Conservation (phyloP, 2,329 filamentous ascomycete species). For the Mycosphaerella sp. region DNA sequence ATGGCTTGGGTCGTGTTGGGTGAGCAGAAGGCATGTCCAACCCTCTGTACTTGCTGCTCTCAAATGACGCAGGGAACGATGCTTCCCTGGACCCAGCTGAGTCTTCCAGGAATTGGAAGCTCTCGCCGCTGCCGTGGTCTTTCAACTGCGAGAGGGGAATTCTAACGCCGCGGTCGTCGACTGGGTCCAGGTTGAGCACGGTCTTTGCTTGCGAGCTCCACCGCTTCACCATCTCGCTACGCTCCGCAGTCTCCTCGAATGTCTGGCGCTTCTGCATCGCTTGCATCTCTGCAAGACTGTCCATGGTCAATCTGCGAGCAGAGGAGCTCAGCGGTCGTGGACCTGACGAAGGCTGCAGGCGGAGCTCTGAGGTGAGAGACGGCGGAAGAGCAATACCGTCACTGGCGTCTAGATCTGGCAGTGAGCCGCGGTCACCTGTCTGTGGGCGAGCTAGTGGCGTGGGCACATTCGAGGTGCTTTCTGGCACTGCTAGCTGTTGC, state of each 20-base stretch:
- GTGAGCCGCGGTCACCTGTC: conserved; percentile 28
- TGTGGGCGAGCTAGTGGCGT: conserved; percentile 47
- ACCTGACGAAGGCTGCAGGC: conserved; percentile 1
- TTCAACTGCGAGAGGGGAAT: conserved; percentile 35
- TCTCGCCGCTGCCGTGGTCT: conserved; percentile 55
- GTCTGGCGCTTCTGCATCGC: conserved; percentile 23
- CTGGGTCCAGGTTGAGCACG: conserved; percentile 25
- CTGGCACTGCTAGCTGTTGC: conserved; percentile 28
- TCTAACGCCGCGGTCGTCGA: conserved; percentile 25
- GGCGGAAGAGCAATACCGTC: conserved; percentile 26
- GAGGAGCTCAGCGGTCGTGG: neutral
- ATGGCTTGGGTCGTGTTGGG: conserved; percentile 12
- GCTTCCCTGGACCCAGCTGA: conserved; percentile 53
- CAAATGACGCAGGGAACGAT: conserved; percentile 50
- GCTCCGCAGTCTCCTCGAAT: conserved; percentile 10
- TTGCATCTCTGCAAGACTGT: conserved; percentile 24
- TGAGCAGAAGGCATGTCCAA: conserved; percentile 23
- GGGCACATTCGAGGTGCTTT: conserved; percentile 49
- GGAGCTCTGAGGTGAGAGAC: conserved; percentile 20
- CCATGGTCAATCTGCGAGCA: conserved; percentile 19
- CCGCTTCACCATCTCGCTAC: conserved; percentile 23
- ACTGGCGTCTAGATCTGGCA: conserved; percentile 27
- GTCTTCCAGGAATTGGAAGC: conserved; percentile 59
- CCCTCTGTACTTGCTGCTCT: conserved; percentile 23
- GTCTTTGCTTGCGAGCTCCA: conserved; percentile 28